Base-by-base conservation (phyloP, 2,329 filamentous ascomycete genomes). In the Berkeleyomyces rouxiae region DNA sequence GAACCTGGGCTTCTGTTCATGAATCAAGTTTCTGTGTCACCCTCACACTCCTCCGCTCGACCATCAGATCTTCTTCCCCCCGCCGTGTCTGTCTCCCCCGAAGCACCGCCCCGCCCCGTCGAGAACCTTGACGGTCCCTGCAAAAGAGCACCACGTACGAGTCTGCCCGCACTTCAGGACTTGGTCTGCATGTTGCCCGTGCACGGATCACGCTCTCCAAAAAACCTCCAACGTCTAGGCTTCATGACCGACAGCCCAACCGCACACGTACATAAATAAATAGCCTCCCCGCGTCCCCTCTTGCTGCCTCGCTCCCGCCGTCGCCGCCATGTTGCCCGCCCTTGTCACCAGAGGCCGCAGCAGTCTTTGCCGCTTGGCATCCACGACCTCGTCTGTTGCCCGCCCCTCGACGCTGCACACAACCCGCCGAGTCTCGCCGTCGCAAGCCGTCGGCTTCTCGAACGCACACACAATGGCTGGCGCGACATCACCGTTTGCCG, bases 401-500 rank as follows among this genome's bases (percentile, higher is more conserved):
- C 67, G 65, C 64, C 66, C 74, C 61, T 70, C 73, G 63, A 68
- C 77, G 13, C 33, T 53, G n/a, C 49, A 53, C 49, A 53, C 33
- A 6, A 53, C 10, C 49, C 46, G 44, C 43, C 33, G 44, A 40
- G 13, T 13, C 42, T n/a, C 33, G n/a, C 57, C 57, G 57, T 7
- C 58, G 58, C 40, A 59, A 36, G n/a, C 9, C 62, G 70, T 77
- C 67, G 75, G 75, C 70, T 44, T 57, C 9, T 37, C 47, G 73
- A 59, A 23, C 36, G 13, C 43, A 23, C 37, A 36, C 36, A 36
- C 60, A 57, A 37, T 31, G 23, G 3, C 60, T 23, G n/a, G 39
- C n/a, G 31, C 16, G 57, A 68, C 70, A 37, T 67, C 62, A 74
- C 75, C 70, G 11, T 57, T 63, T 36, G 61, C 62, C 13, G 31